Conservation (phyloP, 441 rosid species). For the Populus hybrid region DNA sequence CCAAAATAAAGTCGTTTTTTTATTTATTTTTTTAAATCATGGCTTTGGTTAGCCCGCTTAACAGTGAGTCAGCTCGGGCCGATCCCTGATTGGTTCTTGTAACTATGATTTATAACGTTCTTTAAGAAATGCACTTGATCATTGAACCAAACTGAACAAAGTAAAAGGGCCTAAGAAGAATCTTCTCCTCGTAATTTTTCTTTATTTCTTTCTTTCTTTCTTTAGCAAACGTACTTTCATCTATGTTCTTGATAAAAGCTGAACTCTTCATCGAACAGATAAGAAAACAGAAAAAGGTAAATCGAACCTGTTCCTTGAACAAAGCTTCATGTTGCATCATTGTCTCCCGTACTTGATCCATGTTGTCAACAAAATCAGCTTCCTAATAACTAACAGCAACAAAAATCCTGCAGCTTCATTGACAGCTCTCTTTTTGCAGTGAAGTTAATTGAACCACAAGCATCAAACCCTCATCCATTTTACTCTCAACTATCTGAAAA, state of each 20-base stretch:
- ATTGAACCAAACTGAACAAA: neutral
- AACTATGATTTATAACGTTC: no score
- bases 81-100: no score
- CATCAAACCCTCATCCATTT: neutral
- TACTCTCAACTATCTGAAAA: neutral
- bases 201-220: no score
- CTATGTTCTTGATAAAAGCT: neutral
- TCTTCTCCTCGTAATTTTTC: neutral
- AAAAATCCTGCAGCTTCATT: neutral
- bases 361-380: neutral
- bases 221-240: neutral
- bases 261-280: neutral
- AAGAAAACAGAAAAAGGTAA: neutral
- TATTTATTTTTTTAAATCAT: no score
- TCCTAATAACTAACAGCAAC: neutral
- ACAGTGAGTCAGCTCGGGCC: no score
- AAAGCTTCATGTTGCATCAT: constrained; percentile 1
- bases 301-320: constrained; percentile 2
- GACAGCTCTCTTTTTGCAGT: neutral
- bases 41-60: no score
- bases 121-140: neutral
- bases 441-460: neutral
- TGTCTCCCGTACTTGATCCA: neutral
- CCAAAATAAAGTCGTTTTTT: no score
- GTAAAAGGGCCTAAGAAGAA: neutral